These are phyloP conservation scores for Rhodomyrtus tomentosa DNA, from an alignment of 345 rosid genomes.

Conservation along the genomic window DNA sequence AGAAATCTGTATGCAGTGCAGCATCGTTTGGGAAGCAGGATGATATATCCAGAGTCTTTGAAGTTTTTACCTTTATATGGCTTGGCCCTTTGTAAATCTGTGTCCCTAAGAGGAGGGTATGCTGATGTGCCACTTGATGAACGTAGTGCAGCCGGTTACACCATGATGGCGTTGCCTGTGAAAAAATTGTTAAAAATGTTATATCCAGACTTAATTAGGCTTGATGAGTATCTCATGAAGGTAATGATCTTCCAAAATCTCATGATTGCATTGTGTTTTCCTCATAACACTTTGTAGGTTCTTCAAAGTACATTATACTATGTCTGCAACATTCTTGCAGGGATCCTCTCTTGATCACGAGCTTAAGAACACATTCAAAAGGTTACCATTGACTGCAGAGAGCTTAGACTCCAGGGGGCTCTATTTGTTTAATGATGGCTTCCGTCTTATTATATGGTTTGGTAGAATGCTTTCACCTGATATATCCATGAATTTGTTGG, in stretches of 20 bases:
- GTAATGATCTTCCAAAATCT: slow-evolving; percentile 13
- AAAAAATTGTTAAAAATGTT: slow-evolving; percentile 74
- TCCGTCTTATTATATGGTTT: slow-evolving; percentile 80
- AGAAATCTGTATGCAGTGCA: slow-evolving; percentile 85
- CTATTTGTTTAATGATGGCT: slow-evolving; percentile 81
- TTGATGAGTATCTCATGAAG: slow-evolving; percentile 78
- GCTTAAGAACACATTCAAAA: slow-evolving; percentile 23
- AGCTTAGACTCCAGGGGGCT: slow-evolving; percentile 95
- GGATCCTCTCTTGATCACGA: slow-evolving; percentile 38
- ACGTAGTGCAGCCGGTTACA: slow-evolving; percentile 87
- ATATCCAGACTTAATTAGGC: slow-evolving; percentile 75
- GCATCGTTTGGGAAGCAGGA: slow-evolving; percentile 90
- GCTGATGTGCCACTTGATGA: slow-evolving; percentile 85
- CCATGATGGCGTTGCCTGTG: slow-evolving; percentile 95
- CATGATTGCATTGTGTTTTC: not conserved
- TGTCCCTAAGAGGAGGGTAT: slow-evolving; percentile 79
- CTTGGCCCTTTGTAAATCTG: slow-evolving; percentile 76
- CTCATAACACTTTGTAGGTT: not conserved
- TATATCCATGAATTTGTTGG: slow-evolving; percentile 65
- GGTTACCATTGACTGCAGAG: slow-evolving; percentile 65
- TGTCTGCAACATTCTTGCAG: slow-evolving; percentile 31
- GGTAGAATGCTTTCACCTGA: slow-evolving; percentile 96
- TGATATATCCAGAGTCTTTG: slow-evolving; percentile 90
- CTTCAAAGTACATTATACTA: not conserved
- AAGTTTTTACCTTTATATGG: slow-evolving; percentile 79